Conservation (phyloP, 2,329 filamentous ascomycete species). For the Celoporthe dispersa region DNA sequence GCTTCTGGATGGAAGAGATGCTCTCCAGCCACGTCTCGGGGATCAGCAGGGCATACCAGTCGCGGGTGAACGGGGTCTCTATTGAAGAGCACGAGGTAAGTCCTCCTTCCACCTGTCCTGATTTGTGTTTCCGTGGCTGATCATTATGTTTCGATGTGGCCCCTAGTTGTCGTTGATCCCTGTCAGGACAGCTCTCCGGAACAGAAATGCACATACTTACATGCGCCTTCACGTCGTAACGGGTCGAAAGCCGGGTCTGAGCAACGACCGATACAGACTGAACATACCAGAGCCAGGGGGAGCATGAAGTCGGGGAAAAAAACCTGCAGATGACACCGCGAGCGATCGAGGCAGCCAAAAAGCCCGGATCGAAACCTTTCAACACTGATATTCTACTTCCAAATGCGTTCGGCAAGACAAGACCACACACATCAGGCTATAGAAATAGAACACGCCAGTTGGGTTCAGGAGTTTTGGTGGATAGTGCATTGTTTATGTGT, state of each 20-base stretch:
- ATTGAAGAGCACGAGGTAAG: conserved; percentile 29
- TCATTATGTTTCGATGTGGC: neutral
- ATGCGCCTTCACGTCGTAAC: conserved; percentile 54
- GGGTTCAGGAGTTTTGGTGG: neutral
- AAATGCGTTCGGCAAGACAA: neutral
- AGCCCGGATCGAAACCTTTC: neutral
- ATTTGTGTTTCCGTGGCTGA: neutral
- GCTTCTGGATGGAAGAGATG: conserved; percentile 38
- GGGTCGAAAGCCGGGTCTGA: conserved; percentile 51
- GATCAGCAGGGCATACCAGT: conserved; percentile 22
- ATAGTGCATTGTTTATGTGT: neutral
- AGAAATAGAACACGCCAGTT: neutral
- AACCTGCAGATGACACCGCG: neutral
- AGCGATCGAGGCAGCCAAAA: neutral
- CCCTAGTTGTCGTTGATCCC: conserved; percentile 45
- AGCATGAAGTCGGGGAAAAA: neutral
- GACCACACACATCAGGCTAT: neutral
- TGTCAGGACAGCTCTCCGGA: conserved; percentile 51
- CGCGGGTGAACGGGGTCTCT: conserved; percentile 18
- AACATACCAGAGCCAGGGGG: neutral
- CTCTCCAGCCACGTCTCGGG: conserved; percentile 7
- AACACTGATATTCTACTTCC: neutral
- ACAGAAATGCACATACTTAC: conserved; percentile 54
- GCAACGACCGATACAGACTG: conserved; percentile 4
- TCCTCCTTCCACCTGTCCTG: neutral